Conservation (phyloP, 257 asterid species). For the Scutellaria minor region DNA sequence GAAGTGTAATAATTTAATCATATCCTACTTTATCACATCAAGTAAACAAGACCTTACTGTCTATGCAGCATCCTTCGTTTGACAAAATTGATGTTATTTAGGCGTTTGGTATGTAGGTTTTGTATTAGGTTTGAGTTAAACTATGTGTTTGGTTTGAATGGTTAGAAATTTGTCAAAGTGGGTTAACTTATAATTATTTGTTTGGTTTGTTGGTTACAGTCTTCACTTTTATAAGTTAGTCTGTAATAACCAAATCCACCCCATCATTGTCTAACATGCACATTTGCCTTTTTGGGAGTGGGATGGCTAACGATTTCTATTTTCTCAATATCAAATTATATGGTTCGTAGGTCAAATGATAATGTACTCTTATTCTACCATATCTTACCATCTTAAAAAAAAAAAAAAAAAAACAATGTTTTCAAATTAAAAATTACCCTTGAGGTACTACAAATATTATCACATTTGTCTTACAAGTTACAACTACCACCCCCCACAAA, state of each 20-base stretch:
- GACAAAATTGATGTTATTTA: too few species aligned
- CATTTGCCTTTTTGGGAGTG: neutral
- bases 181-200: too few species aligned
- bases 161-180: too few species aligned
- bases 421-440: neutral
- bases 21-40: too few species aligned
- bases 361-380: neutral
- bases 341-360: neutral
- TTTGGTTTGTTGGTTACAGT: neutral
- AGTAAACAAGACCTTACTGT: too few species aligned
- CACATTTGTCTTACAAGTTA: neutral
- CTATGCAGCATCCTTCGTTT: too few species aligned
- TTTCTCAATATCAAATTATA: neutral
- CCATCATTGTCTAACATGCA: neutral
- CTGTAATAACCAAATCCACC: conserved; percentile 9
- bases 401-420: neutral
- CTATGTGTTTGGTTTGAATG: too few species aligned
- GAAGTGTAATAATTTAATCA: too few species aligned
- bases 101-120: too few species aligned
- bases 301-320: neutral
- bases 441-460: neutral
- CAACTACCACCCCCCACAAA: too few species aligned
- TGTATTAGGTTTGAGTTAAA: too few species aligned
- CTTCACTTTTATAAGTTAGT: neutral
- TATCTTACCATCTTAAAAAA: neutral